phyloP scores from a whole-genome alignment of 78 protist species.

The Chrysochromulina parva region DNA sequence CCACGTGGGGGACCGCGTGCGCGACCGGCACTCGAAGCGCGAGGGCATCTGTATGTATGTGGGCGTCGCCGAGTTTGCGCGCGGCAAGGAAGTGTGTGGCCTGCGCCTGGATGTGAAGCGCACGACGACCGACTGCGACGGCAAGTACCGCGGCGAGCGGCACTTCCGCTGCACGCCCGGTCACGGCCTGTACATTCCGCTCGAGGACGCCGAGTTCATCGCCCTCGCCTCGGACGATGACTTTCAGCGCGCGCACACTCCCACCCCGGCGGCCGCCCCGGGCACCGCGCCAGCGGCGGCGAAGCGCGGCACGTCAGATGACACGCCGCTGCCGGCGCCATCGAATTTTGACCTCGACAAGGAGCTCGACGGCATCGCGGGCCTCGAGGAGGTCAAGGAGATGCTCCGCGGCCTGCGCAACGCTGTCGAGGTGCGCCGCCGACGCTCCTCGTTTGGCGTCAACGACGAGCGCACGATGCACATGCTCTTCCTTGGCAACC shows the following conservation, averaged over 20 bases:
- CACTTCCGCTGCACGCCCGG: constrained; percentile 28
- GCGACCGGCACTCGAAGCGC: constrained; percentile 19
- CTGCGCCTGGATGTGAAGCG: constrained; percentile 7
- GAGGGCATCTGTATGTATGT: not conserved
- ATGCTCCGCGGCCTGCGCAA: constrained; percentile 33
- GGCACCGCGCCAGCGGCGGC: not conserved
- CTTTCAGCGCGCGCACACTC: not conserved
- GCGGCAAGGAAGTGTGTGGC: not conserved
- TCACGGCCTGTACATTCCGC: constrained; percentile 10
- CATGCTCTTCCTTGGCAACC: constrained; percentile 46
- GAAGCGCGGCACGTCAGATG: not conserved
- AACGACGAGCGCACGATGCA: constrained; percentile 11
- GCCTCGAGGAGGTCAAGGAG: constrained; percentile 36
- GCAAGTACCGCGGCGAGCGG: constrained; percentile 22
- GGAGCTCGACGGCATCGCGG: not conserved
- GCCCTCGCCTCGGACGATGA: not conserved
- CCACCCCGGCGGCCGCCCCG: not conserved
- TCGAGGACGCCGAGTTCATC: not conserved
- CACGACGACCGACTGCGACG: constrained; percentile 28
- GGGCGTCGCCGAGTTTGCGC: constrained; percentile 22
- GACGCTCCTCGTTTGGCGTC: not conserved
- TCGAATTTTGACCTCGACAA: not conserved
- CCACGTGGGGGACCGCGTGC: constrained; percentile 14
- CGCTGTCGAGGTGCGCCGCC: not conserved
- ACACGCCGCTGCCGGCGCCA: too few relatives aligned